These are phyloP conservation scores for Colletotrichum neosansevieriae DNA, from an alignment of 2,329 filamentous ascomycete genomes.

Conservation along the genomic window DNA sequence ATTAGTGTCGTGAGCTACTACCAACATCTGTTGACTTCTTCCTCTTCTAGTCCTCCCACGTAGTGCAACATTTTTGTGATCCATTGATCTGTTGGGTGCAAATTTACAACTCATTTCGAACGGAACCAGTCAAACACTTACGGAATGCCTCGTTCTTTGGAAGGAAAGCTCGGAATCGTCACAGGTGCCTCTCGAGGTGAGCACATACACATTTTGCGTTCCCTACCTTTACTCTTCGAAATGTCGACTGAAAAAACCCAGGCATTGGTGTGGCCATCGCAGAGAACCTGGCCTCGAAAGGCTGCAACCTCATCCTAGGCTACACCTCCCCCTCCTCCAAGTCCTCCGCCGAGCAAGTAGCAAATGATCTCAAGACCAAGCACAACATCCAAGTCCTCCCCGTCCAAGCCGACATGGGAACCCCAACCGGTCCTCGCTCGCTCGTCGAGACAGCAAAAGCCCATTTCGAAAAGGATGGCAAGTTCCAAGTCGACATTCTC, in stretches of 20 bases:
- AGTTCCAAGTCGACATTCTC: slow-evolving; percentile 81
- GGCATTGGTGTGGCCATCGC: slow-evolving; percentile 77
- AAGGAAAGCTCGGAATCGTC: slow-evolving; percentile 82
- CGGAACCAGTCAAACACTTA: background rate
- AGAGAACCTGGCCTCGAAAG: slow-evolving; percentile 78
- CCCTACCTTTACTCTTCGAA: background rate
- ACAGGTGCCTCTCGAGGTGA: slow-evolving; percentile 84
- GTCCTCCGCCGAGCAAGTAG: slow-evolving; percentile 69
- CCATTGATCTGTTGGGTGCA: background rate
- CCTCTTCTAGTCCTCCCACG: background rate
- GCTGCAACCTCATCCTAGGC: slow-evolving; percentile 76
- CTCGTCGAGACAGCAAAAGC: slow-evolving; percentile 69
- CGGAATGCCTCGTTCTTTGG: slow-evolving; percentile 60
- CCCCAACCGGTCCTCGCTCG: slow-evolving; percentile 68
- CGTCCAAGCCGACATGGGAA: slow-evolving; percentile 79
- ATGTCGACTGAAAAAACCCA: slow-evolving; percentile 48
- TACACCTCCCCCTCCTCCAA: slow-evolving; percentile 67
- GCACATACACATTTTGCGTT: background rate
- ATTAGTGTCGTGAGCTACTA: background rate
- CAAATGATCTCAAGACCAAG: slow-evolving; percentile 64
- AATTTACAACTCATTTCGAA: background rate
- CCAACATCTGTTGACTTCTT: background rate
- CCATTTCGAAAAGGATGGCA: slow-evolving; percentile 53
- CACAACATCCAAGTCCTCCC: slow-evolving; percentile 71
- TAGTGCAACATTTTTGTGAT: background rate